These are phyloP conservation scores for Phytophthora pisi DNA, from an alignment of 352 stramenopile species.

Conservation along the genomic window DNA sequence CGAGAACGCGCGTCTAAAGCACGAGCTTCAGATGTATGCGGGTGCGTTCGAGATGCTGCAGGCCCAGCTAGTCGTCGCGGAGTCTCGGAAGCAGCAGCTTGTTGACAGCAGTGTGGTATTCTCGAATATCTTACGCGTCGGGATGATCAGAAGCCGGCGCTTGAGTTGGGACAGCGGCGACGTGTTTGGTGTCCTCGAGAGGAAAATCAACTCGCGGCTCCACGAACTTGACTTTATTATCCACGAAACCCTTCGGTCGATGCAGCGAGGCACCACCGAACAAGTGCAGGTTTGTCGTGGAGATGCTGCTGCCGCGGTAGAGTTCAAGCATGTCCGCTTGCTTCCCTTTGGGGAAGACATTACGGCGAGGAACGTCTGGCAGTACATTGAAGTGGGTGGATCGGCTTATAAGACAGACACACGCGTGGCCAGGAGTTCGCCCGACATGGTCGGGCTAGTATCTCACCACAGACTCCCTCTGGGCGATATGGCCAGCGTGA, in stretches of 20 bases:
- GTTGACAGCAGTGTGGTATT: background rate
- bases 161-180: constrained; percentile 10
- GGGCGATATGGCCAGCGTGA: background rate
- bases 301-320: constrained; percentile 7
- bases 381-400: constrained; percentile 14
- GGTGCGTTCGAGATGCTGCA: constrained; percentile 8
- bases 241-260: constrained; percentile 2
- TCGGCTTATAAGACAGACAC: background rate
- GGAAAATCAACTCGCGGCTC: constrained; percentile 11
- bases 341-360: constrained; percentile 12
- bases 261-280: background rate
- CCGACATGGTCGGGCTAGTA: constrained; percentile 11
- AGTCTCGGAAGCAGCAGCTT: constrained; percentile 4
- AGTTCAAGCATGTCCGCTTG: constrained; percentile 18
- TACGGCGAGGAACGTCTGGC: constrained; percentile 15
- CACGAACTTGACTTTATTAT: constrained; percentile 24
- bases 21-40: constrained; percentile 8
- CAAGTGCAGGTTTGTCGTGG: constrained; percentile 17
- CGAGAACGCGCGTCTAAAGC: constrained; percentile 17
- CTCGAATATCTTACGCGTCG: constrained; percentile 9
- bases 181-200: constrained; percentile 18
- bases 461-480: constrained; percentile 6
- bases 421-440: background rate
- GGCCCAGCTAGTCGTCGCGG: constrained; percentile 1
- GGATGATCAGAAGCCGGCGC: constrained; percentile 3